Evolutionary conservation across 352 stramenopile genomes (phyloP), one percentile per base, ranked within the genome.

Genomic region (Phytopythium ostracodes): DNA sequence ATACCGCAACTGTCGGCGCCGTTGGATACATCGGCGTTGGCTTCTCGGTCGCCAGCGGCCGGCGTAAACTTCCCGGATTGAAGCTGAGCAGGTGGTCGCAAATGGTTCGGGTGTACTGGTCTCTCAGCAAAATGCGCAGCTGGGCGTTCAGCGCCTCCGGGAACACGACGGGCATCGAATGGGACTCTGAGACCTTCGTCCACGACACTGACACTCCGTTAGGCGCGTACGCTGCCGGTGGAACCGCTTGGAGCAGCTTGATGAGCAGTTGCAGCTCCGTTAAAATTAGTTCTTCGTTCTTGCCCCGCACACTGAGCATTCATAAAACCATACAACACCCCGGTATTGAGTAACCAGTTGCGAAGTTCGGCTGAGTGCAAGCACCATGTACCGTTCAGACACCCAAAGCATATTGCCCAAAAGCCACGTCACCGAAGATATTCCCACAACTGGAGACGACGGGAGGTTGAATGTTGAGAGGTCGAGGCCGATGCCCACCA

Each of bases 181-280:
- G 81, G 46, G 79, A 85, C 24, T 77, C 75, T 14, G 79, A 83
- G 18, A 91, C 74, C 70, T 88, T 87, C 4, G 76, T 84, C 81
- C 81, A 91, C n/a, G 77, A 67, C 9, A 91, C 64, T 11, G 81
- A 68, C 22, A 84, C 73, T 18, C 79, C 79, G 18, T 73, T 76
- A 7, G 71, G 56, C 40, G 72, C 70, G 58, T 80, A 91, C 27
- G 79, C 85, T 43, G 80, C 77, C 0, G 73, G 58, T 31, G 81
- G 76, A 12, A 88, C 70, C 33, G 64, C 65, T 56, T 82, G 72
- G 12, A 90, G 58, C 20, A 88, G 43, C 25, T 71, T 80, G 3
- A 71, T 81, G 7, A 84, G 62, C 36, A 84, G 56, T 18, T 78
- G 62, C 9, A 79, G 67, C 56, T 86, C 77, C 0, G 51, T 67